Evolutionary conservation across 805 yeast genomes (phyloP).

Genomic region (Cyberlindnera americana): DNA sequence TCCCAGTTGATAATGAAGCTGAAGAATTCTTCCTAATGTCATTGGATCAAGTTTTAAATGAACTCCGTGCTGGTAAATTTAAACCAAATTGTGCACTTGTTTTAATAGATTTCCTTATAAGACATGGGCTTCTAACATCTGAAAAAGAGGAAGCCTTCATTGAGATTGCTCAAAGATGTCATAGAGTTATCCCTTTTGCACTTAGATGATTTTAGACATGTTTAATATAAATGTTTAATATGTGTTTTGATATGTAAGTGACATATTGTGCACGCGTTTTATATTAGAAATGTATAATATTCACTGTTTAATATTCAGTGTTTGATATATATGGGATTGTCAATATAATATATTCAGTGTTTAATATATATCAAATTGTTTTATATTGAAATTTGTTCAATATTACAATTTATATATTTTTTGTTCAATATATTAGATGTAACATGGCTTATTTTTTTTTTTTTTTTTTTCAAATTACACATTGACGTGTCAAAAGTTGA

Average conservation of each 20-base stretch:
- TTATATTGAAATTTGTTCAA: too few species aligned
- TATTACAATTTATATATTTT: too few species aligned
- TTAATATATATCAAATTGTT: too few species aligned
- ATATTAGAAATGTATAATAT: too few species aligned
- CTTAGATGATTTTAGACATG: too few species aligned
- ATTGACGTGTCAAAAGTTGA: constrained; percentile 1
- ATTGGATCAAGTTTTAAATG: constrained; percentile 50
- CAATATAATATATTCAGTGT: too few species aligned
- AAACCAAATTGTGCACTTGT: constrained; percentile 88
- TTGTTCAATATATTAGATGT: too few species aligned
- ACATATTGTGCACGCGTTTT: too few species aligned
- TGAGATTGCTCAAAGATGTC: constrained; percentile 58
- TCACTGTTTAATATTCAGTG: background rate
- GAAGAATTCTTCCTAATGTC: constrained; percentile 64
- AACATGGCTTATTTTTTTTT: too few species aligned
- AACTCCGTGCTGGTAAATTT: constrained; percentile 59
- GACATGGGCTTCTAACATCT: constrained; percentile 71
- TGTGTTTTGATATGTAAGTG: too few species aligned
- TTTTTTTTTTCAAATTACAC: background rate
- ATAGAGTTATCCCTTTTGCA: constrained; percentile 72
- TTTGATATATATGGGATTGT: too few species aligned
- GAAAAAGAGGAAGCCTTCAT: constrained; percentile 63
- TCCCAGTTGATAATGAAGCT: constrained; percentile 72
- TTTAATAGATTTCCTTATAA: constrained; percentile 77
- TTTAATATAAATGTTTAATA: too few species aligned